Evolutionary conservation across 2,329 filamentous ascomycete genomes (phyloP).

Genomic region (Botrytis byssoidea): DNA sequence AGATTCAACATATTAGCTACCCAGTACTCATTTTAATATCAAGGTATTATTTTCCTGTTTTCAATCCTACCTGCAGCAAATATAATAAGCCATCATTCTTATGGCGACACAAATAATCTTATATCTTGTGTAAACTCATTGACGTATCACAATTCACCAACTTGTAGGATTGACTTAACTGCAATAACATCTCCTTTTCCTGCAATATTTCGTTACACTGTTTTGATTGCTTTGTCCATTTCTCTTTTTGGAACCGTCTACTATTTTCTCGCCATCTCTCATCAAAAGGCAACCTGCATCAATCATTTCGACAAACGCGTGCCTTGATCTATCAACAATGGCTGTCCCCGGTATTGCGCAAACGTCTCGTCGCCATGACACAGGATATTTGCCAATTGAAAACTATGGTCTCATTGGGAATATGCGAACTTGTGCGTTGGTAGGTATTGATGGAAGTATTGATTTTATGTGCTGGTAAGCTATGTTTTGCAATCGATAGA

Average conservation of each 20-base stretch:
- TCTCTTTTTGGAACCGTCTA: background rate
- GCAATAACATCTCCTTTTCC: background rate
- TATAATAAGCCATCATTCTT: background rate
- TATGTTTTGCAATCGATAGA: background rate
- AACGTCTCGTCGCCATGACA: slow-evolving; percentile 26
- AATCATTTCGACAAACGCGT: background rate
- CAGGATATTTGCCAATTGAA: slow-evolving; percentile 53
- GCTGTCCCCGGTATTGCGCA: slow-evolving; percentile 6
- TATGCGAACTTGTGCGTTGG: slow-evolving; percentile 75
- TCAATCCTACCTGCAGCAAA: background rate
- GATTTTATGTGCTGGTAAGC: slow-evolving; percentile 75
- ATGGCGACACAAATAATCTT: slow-evolving; percentile 5
- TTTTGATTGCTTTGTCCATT: slow-evolving; percentile 10
- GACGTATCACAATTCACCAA: background rate
- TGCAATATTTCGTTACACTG: slow-evolving; percentile 3
- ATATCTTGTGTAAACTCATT: background rate
- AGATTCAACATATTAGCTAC: background rate
- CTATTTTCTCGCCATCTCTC: background rate
- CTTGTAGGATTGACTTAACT: background rate
- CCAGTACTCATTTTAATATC: background rate
- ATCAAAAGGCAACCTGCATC: slow-evolving; percentile 12
- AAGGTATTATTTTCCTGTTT: background rate
- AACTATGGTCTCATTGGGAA: slow-evolving; percentile 80
- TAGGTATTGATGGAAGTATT: slow-evolving; percentile 70
- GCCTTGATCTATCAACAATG: slow-evolving; percentile 8